A percentile compares a stretch with the other conserved stretches of the same genome.
Conservation (phyloP, 1,284 basidiomycete genomes). For the Leccinum griseonigrum region DNA sequence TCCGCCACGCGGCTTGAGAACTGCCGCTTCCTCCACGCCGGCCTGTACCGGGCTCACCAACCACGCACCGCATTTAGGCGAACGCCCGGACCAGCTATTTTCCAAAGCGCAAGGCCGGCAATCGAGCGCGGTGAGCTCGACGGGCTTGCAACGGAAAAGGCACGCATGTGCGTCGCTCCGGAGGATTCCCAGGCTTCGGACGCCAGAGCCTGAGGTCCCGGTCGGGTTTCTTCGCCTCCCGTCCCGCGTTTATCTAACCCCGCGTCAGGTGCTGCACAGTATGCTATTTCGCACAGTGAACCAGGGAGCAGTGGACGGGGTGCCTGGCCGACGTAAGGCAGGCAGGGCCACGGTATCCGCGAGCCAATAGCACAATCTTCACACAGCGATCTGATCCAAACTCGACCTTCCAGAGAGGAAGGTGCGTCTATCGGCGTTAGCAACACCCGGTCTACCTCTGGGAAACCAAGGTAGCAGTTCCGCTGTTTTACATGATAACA, state of each 20-base stretch:
- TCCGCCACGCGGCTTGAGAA: too few species aligned
- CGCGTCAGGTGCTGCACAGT: not conserved
- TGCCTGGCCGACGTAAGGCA: not conserved
- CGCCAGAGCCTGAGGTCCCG: too few species aligned
- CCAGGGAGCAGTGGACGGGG: not conserved
- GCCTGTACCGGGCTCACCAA: too few species aligned
- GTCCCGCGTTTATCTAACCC: not conserved
- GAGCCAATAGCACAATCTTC: not conserved
- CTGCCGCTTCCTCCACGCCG: too few species aligned
- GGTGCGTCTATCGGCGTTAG: not conserved
- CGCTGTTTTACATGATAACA: not conserved
- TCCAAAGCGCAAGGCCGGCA: not conserved
- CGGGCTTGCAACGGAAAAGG: not conserved
- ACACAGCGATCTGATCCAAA: not conserved
- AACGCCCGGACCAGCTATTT: not conserved
- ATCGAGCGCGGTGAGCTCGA: not conserved
- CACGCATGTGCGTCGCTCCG: not conserved
- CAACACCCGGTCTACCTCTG: not conserved
- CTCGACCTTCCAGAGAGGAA: not conserved
- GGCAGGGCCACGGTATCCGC: not conserved
- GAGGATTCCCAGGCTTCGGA: not conserved
- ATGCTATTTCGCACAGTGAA: not conserved
- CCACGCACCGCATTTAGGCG: conserved; percentile 3
- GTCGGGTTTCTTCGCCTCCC: not conserved
- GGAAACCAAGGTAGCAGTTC: conserved; percentile 3